Percentiles rank a stretch among this genome's conserved stretches.
Conservation (phyloP, 1,139 yeast species). For the Geotrichum citri-aurantii region DNA sequence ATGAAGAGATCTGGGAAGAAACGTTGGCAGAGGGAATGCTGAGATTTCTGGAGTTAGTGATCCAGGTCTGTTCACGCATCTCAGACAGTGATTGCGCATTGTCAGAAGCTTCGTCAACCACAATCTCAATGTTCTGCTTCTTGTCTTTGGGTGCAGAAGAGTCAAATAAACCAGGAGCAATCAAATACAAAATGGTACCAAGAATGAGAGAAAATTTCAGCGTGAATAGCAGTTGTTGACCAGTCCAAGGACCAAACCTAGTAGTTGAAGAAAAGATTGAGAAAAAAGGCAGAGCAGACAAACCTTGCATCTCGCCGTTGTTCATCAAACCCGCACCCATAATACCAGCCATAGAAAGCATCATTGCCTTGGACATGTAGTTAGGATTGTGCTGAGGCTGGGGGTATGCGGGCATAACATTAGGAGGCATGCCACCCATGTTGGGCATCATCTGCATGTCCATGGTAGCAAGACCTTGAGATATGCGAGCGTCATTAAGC, state of each 20-base stretch:
- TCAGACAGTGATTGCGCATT: slow-evolving; percentile 11
- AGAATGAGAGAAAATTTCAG: slow-evolving; percentile 30
- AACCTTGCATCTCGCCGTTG: slow-evolving; percentile 30
- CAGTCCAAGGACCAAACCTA: slow-evolving; percentile 16
- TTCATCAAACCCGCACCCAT: slow-evolving; percentile 35
- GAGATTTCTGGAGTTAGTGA: slow-evolving; percentile 26
- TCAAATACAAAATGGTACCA: slow-evolving; percentile 30
- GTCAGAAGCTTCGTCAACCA: slow-evolving; percentile 3
- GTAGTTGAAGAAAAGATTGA: slow-evolving; percentile 19
- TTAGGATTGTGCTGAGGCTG: slow-evolving; percentile 15
- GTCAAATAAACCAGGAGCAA: slow-evolving; percentile 22
- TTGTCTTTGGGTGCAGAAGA: neutral
- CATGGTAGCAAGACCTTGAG: slow-evolving; percentile 1
- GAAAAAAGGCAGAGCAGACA: slow-evolving; percentile 32
- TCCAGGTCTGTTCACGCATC: slow-evolving; percentile 27
- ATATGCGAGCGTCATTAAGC: slow-evolving; percentile 29
- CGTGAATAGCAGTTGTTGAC: slow-evolving; percentile 20
- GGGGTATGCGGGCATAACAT: slow-evolving; percentile 15
- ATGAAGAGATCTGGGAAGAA: slow-evolving; percentile 17
- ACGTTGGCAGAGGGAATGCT: slow-evolving; percentile 20
- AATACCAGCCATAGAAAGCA: slow-evolving; percentile 39
- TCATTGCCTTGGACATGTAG: slow-evolving; percentile 32
- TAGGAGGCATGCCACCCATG: slow-evolving; percentile 14
- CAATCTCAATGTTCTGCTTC: neutral
- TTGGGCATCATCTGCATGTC: slow-evolving; percentile 17